phyloP scores from a whole-genome alignment of 371 early-diverging fungal genomes.

The Caulochytrium protostelioides region DNA sequence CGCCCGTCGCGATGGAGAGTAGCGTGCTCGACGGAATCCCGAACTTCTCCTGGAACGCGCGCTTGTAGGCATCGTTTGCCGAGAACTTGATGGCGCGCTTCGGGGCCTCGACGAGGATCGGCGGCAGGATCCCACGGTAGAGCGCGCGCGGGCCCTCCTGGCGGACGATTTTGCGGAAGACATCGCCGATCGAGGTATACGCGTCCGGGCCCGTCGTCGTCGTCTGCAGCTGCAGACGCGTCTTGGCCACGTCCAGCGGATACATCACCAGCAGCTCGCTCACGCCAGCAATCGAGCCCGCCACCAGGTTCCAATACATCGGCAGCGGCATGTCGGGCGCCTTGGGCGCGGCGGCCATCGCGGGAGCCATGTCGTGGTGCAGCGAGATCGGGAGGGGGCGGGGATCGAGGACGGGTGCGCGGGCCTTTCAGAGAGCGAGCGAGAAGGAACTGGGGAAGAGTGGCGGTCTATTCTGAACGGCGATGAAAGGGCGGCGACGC shows the following conservation, averaged over 20 bases:
- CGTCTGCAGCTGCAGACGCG: conserved; percentile 84
- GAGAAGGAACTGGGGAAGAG: too few species aligned
- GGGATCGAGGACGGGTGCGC: too few species aligned
- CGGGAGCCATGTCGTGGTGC: too few species aligned
- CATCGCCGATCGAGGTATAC: conserved; percentile 51
- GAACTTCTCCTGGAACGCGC: conserved; percentile 11
- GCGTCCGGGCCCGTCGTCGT: conserved; percentile 26
- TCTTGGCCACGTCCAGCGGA: conserved; percentile 93
- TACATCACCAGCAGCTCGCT: conserved; percentile 83
- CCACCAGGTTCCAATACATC: conserved; percentile 64
- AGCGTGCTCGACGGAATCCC: conserved; percentile 13
- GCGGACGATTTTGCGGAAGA: conserved; percentile 62
- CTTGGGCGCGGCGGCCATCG: too few species aligned
- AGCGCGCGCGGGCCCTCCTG: conserved; percentile 59
- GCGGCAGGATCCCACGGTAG: conserved; percentile 87
- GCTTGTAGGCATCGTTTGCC: conserved; percentile 7
- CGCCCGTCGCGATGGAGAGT: conserved; percentile 69
- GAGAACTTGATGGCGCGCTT: conserved; percentile 91
- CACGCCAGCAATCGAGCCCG: conserved; percentile 90
- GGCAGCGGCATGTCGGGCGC: conserved; percentile 37
- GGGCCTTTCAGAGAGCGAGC: too few species aligned
- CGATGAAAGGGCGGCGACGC: too few species aligned
- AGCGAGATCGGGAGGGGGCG: too few species aligned
- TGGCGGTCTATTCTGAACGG: too few species aligned
- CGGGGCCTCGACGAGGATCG: conserved; percentile 92